Percentiles rank a stretch among this genome's conserved stretches.
Conservation (phyloP, 306 rosid genomes). For the Canavalia ensiformis region DNA sequence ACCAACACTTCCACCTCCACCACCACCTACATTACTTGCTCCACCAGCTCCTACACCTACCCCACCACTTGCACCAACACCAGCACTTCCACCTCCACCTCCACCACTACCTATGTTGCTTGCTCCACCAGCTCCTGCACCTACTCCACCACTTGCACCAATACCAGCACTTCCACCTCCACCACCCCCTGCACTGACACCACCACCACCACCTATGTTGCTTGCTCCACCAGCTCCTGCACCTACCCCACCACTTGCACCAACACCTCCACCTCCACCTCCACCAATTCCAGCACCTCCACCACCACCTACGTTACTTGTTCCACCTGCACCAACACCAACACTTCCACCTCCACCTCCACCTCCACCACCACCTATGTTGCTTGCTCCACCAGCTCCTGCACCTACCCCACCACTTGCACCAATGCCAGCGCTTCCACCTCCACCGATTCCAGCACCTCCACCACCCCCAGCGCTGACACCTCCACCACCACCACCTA, state of each 20-base stretch:
- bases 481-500: neutral
- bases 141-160: neutral
- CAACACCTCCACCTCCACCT: neutral
- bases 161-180: neutral
- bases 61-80: neutral
- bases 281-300: neutral
- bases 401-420: neutral
- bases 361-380: neutral
- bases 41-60: neutral
- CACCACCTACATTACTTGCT: neutral
- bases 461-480: neutral
- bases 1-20: neutral
- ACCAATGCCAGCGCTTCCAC: neutral
- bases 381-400: neutral
- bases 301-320: neutral
- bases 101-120: neutral
- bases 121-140: neutral
- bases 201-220: neutral
- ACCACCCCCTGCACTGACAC: neutral
- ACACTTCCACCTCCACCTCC: neutral
- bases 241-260: neutral
- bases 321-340: neutral
- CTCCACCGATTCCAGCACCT: neutral
- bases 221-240: neutral
- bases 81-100: neutral